Evolutionary conservation across 306 rosid species (phyloP).

Genomic region (Pachyrhizus erosus): DNA sequence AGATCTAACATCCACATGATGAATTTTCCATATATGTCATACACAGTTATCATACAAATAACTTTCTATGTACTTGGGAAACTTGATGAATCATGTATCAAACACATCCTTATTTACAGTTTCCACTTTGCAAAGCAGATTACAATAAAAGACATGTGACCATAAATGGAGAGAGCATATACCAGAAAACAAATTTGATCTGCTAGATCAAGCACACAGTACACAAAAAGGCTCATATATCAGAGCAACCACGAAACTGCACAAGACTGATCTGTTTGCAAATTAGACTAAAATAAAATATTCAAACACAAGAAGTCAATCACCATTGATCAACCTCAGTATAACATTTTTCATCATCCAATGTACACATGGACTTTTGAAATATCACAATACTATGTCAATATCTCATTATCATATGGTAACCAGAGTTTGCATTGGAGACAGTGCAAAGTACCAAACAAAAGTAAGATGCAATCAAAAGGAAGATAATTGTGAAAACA

Average conservation of each 20-base stretch:
- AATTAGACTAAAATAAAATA: neutral
- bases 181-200: neutral
- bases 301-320: conserved; percentile 21
- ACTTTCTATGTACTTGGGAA: neutral
- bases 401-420: neutral
- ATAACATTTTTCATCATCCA: neutral
- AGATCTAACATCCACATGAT: too few relatives aligned
- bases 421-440: conserved; percentile 19
- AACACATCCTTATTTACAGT: neutral
- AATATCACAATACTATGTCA: conserved; percentile 15
- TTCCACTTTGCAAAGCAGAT: neutral
- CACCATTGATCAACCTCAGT: conserved; percentile 5
- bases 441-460: conserved; percentile 27
- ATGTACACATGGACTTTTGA: conserved; percentile 19
- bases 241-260: conserved; percentile 3
- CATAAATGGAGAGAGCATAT: too few relatives aligned
- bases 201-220: conserved; percentile 10
- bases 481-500: conserved; percentile 10
- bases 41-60: neutral
- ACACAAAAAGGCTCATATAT: conserved; percentile 7
- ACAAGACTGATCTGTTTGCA: conserved; percentile 9
- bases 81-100: neutral
- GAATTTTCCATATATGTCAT: too few relatives aligned
- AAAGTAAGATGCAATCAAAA: conserved; percentile 7
- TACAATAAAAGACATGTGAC: neutral